Base-by-base conservation (phyloP, 768 basidiomycete genomes). In the Serendipita indica region DNA sequence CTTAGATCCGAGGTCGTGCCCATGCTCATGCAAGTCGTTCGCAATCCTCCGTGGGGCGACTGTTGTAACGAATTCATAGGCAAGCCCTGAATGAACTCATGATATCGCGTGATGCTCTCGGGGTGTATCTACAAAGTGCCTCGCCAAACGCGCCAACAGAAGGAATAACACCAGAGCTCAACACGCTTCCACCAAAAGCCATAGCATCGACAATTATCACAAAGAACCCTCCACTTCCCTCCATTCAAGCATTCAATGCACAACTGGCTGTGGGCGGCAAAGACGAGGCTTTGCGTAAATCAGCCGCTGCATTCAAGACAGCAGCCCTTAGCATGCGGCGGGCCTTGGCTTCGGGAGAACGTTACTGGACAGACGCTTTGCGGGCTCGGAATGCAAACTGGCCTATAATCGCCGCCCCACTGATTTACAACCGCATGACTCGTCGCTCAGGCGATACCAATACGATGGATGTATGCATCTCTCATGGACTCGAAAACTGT, bases 401-500 rank as follows among this genome's bases (percentile, higher is more conserved):
- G 89, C 77, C 83, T 13, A 71, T 91, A 33, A 78, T 84, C 39
- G 85, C 87, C 32, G 84, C 87, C 6, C 87, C 88, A 22, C 74
- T 89, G 35, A 87, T 85, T 13, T 71, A 25, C 33, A 33, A 39
- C n/a, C 33, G 7, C 22, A 7, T 58, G 57, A 58, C 33, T 33
- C 20, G 39, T 16, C 33, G 39, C 13, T 34, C 39, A 10, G 79
- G 83, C 5, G 88, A 89, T 65, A 82, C 79, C 69, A 84, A 87
- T 3, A 79, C 84, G 0, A 88, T 82, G 63, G 89, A 91, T 64
- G 88, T 90, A 64, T 69, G 87, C 45, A 74, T 91, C 58, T 82
- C 85, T 2, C 89, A 82, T 64, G 86, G 87, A 12, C 69, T 91
- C 10, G 87, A 89, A 70, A 83, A 86, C 72, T 85, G 89, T 90